Evolutionary conservation across 768 basidiomycete genomes (phyloP).

Genomic region (Pleurotus pulmonarius): DNA sequence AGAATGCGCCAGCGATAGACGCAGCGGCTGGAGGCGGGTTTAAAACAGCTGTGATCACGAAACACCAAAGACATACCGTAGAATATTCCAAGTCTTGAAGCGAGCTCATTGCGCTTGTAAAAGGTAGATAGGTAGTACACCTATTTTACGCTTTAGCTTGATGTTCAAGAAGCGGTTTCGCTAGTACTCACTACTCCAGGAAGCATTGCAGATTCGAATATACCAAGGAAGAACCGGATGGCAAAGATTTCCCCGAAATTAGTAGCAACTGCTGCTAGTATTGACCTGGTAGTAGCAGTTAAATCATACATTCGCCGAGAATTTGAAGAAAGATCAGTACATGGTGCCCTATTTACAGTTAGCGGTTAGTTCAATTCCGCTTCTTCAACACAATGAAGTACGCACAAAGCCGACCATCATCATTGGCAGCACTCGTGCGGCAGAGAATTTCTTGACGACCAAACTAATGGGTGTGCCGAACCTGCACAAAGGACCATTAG

Average conservation of each 20-base stretch:
- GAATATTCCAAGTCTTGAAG: conserved; percentile 46
- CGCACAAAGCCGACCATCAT: conserved; percentile 41
- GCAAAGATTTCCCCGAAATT: conserved; percentile 48
- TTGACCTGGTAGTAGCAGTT: conserved; percentile 26
- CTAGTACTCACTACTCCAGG: conserved; percentile 33
- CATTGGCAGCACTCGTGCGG: not conserved
- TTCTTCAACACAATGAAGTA: not conserved
- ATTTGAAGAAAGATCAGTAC: conserved; percentile 18
- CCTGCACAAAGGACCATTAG: conserved; percentile 16
- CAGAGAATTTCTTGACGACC: conserved; percentile 31
- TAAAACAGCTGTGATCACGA: too few species aligned
- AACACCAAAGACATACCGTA: conserved; percentile 29
- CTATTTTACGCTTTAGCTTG: conserved; percentile 11
- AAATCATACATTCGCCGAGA: not conserved
- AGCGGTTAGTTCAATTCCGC: not conserved
- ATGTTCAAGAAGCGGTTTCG: not conserved
- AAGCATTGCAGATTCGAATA: conserved; percentile 47
- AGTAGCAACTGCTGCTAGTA: conserved; percentile 40
- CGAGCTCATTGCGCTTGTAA: conserved; percentile 47
- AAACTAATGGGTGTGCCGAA: conserved; percentile 48
- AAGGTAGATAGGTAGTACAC: conserved; percentile 51
- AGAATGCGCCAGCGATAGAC: conserved; percentile 45
- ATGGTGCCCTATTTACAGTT: conserved; percentile 31
- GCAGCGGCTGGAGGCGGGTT: conserved; percentile 28
- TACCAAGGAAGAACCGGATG: conserved; percentile 46